Evolutionary conservation across 108 stramenopile genomes (phyloP).

Genomic region (Nitzschia sp.): DNA sequence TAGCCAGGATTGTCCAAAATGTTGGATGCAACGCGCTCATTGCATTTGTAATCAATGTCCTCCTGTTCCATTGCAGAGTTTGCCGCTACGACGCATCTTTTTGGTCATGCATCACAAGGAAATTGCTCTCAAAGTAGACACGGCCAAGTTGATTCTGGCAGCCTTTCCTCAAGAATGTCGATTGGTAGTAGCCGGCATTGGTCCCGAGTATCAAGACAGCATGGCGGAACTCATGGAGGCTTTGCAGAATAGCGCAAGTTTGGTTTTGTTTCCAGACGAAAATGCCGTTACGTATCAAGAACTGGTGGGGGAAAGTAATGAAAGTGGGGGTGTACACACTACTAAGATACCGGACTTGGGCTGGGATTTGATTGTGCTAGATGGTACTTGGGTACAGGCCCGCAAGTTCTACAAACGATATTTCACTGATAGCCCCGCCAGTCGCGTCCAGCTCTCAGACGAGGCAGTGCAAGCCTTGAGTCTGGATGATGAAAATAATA

Average conservation of each 20-base stretch:
- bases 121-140: slow-evolving; percentile 67
- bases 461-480: slow-evolving; percentile 26
- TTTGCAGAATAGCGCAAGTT: neutral
- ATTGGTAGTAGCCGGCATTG: slow-evolving; percentile 65
- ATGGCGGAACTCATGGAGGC: slow-evolving; percentile 57
- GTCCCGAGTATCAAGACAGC: slow-evolving; percentile 53
- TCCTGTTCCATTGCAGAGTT: slow-evolving; percentile 16
- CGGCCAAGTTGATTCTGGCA: slow-evolving; percentile 67
- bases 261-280: slow-evolving; percentile 71
- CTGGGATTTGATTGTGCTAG: slow-evolving; percentile 69
- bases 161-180: slow-evolving; percentile 52
- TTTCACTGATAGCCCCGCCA: slow-evolving; percentile 15
- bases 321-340: too few species aligned
- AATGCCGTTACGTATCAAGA: slow-evolving; percentile 51
- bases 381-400: slow-evolving; percentile 82
- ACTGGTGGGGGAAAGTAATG: slow-evolving; percentile 5
- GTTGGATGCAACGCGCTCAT: slow-evolving; percentile 73
- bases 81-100: slow-evolving; percentile 47
- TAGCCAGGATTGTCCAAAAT: slow-evolving; percentile 68
- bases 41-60: slow-evolving; percentile 63
- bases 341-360: neutral
- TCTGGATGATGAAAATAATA: slow-evolving; percentile 8
- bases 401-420: slow-evolving; percentile 56
- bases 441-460: slow-evolving; percentile 53
- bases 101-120: slow-evolving; percentile 81